phyloP scores from a whole-genome alignment of 169 alveolate species.

The Babesia bovis region DNA sequence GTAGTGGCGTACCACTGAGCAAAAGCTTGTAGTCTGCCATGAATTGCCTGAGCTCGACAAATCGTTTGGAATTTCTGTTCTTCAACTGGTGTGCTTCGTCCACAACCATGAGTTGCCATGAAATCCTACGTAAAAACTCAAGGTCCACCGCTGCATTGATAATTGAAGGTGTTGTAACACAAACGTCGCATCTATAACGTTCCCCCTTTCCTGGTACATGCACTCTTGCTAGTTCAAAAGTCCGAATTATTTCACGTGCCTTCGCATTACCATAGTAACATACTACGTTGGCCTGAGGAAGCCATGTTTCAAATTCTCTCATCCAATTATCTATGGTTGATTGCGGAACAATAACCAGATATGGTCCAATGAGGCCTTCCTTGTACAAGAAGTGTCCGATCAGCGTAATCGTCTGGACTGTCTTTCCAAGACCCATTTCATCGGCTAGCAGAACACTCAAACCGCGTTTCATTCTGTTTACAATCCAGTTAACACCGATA shows the following conservation, averaged over 20 bases:
- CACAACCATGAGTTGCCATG: slow-evolving; percentile 89
- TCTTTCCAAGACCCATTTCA: slow-evolving; percentile 96
- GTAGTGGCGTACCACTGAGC: slow-evolving; percentile 95
- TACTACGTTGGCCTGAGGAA: slow-evolving; percentile 91
- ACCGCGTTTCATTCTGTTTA: slow-evolving; percentile 91
- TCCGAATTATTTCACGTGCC: slow-evolving; percentile 85
- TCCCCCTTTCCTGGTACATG: slow-evolving; percentile 78
- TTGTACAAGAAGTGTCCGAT: slow-evolving; percentile 85
- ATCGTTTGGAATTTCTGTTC: slow-evolving; percentile 85
- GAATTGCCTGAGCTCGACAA: slow-evolving; percentile 84
- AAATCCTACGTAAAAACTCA: slow-evolving; percentile 81
- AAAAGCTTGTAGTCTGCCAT: slow-evolving; percentile 86
- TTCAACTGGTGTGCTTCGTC: slow-evolving; percentile 94
- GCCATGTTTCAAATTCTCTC: slow-evolving; percentile 91
- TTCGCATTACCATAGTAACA: slow-evolving; percentile 90
- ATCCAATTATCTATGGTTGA: slow-evolving; percentile 96
- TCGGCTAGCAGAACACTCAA: slow-evolving; percentile 92
- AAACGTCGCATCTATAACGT: slow-evolving; percentile 82
- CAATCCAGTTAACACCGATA: slow-evolving; percentile 94
- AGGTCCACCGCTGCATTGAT: slow-evolving; percentile 85
- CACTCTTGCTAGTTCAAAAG: slow-evolving; percentile 78
- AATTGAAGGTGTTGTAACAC: slow-evolving; percentile 87
- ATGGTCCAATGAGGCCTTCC: slow-evolving; percentile 88
- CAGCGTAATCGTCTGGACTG: slow-evolving; percentile 92
- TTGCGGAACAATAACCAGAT: slow-evolving; percentile 93